These are phyloP conservation scores for Lasiodiplodia theobromae DNA, from an alignment of 2,329 filamentous ascomycete genomes.

Conservation along the genomic window DNA sequence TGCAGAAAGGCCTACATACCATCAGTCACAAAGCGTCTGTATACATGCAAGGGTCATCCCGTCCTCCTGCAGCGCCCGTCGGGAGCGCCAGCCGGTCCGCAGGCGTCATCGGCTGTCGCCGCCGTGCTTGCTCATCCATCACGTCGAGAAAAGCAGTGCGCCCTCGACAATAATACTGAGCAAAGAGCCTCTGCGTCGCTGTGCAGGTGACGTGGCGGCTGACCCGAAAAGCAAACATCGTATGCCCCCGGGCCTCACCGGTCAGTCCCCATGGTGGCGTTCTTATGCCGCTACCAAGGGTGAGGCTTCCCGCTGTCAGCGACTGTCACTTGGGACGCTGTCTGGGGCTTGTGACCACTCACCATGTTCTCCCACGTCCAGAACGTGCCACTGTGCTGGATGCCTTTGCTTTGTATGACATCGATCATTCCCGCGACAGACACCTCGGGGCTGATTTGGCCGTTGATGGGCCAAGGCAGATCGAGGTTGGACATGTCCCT, in stretches of 20 bases:
- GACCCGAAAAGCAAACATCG: constrained; percentile 19
- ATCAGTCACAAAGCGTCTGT: constrained; percentile 22
- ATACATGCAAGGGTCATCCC: constrained; percentile 26
- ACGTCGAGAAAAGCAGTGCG: neutral
- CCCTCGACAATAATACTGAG: neutral
- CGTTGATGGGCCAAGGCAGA: constrained; percentile 60
- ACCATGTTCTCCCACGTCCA: constrained; percentile 64
- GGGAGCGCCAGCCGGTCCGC: constrained; percentile 21
- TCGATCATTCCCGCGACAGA: constrained; percentile 59
- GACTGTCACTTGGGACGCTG: constrained; percentile 12
- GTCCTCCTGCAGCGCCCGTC: constrained; percentile 14
- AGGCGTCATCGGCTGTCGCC: constrained; percentile 12
- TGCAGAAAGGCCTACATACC: constrained; percentile 18
- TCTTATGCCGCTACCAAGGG: constrained; percentile 28
- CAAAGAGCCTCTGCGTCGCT: constrained; percentile 13
- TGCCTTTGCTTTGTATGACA: constrained; percentile 58
- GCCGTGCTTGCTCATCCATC: constrained; percentile 4
- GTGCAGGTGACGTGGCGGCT: constrained; percentile 29
- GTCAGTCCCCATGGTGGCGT: neutral
- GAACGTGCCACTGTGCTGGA: constrained; percentile 61
- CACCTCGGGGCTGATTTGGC: constrained; percentile 59
- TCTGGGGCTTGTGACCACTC: constrained; percentile 34
- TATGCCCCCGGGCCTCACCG: neutral
- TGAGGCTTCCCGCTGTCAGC: constrained; percentile 30
- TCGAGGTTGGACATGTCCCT: constrained; percentile 63